These are phyloP conservation scores for Dacryopinax primogenitus DNA, from an alignment of 768 basidiomycete genomes.

Conservation along the genomic window DNA sequence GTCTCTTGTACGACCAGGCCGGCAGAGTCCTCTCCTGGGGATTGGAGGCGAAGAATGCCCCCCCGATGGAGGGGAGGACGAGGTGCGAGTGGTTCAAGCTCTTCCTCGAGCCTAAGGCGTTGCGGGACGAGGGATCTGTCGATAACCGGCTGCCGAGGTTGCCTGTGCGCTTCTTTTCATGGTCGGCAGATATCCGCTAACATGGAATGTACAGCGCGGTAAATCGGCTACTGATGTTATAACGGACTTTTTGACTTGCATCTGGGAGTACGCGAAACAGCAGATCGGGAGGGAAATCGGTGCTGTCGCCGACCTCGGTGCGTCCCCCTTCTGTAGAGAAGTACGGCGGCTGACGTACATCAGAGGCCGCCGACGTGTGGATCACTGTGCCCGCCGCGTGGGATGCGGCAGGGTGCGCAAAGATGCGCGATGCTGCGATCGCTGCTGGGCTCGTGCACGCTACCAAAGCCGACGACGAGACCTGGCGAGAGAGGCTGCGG, in stretches of 20 bases:
- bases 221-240: slow-evolving; percentile 70
- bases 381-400: slow-evolving; percentile 82
- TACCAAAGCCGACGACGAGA: slow-evolving; percentile 50
- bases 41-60: slow-evolving; percentile 71
- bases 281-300: slow-evolving; percentile 81
- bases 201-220: slow-evolving; percentile 39
- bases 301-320: slow-evolving; percentile 72
- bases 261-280: slow-evolving; percentile 79
- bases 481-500: slow-evolving; percentile 67
- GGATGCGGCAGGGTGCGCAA: slow-evolving; percentile 72
- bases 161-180: slow-evolving; percentile 41
- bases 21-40: slow-evolving; percentile 75
- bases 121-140: slow-evolving; percentile 55
- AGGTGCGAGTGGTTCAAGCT: slow-evolving; percentile 69
- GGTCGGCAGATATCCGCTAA: neutral
- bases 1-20: slow-evolving; percentile 62
- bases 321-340: slow-evolving; percentile 19
- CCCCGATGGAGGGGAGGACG: slow-evolving; percentile 49
- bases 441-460: slow-evolving; percentile 66
- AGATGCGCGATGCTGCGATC: slow-evolving; percentile 79
- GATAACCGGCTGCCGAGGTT: slow-evolving; percentile 69
- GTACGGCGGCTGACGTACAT: neutral
- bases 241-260: slow-evolving; percentile 64
- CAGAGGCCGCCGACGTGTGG: slow-evolving; percentile 74
- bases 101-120: slow-evolving; percentile 67